Base-by-base conservation (phyloP, 208 protist genomes). In the Wallacemonas sp. region DNA sequence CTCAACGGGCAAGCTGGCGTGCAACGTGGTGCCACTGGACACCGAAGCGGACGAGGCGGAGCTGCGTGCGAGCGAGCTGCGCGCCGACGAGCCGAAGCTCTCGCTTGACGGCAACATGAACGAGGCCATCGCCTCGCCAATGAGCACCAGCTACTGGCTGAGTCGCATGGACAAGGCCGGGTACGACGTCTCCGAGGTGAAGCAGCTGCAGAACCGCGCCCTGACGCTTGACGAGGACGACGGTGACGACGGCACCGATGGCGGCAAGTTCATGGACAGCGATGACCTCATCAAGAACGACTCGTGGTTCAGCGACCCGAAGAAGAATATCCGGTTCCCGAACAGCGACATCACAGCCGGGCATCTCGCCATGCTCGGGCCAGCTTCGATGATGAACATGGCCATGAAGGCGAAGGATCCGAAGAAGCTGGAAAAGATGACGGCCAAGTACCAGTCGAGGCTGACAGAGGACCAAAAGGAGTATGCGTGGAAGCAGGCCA, bases 81-180 rank as follows among this genome's bases (percentile, higher is more conserved):
- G 72, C 11, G 56, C 54, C 11, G 58, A 75, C 24, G 76, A 93
- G 63, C 71, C 62, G 36, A 63, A 68, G 38, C 48, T 85, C n/a
- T 77, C 74, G 47, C 36, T 86, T 41, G 90, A 92, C 26, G 83
- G 85, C 36, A 85, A 90, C 70, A 70, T 76, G 44, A 76, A 87
- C 52, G 87, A 96, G 74, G 91, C 91, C 23, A 85, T 94, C 23
- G 84, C 87, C 9, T 92, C 85, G 0, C 91, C 91, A 1, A 88
- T 88, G 84, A 92, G 86, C 64, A 93, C 88, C 12, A 81, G 76
- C 48, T 96, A 96, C 65, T 96, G 91, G 88, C 72, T 96, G n/a
- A 76, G 49, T 30, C 81, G 88, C 21, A 89, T 94, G 81, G 87
- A 93, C 61, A 80, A 84, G 48, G 81, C 81, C 1, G 91, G 91